Evolutionary conservation across 305 asterid species (phyloP).

Genomic region (Ilex paraguariensis): DNA sequence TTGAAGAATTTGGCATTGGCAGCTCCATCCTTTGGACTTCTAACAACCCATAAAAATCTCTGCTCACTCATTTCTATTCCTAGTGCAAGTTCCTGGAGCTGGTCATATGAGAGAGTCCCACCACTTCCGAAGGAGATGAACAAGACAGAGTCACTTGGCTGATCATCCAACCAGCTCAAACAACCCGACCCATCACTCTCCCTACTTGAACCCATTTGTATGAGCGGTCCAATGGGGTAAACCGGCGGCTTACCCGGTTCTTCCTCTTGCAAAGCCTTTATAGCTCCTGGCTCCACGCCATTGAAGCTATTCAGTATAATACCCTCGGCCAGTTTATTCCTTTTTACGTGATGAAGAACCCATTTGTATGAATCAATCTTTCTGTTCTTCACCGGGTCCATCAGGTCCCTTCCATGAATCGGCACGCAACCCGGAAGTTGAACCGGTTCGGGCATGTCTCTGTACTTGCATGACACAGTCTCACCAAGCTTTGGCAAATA

Average conservation of each 20-base stretch:
- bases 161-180: constrained; percentile 60
- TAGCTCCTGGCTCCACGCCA: constrained; percentile 60
- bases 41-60: too few species aligned
- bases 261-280: constrained; percentile 25
- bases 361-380: constrained; percentile 61
- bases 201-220: constrained; percentile 24
- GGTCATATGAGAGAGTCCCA: constrained; percentile 60
- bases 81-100: constrained; percentile 51
- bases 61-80: constrained; percentile 58
- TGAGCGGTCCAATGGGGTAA: constrained; percentile 71
- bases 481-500: too few species aligned
- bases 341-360: constrained; percentile 43
- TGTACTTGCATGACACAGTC: too few species aligned
- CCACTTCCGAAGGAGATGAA: constrained; percentile 81
- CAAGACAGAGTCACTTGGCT: constrained; percentile 69
- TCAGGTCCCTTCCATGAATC: background rate
- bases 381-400: constrained; percentile 71
- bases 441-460: too few species aligned
- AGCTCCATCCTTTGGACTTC: constrained; percentile 20
- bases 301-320: constrained; percentile 18
- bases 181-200: constrained; percentile 15
- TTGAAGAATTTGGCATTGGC: constrained; percentile 45
- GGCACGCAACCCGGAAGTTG: too few species aligned
- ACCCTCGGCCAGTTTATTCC: constrained; percentile 45
- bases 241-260: constrained; percentile 37